Conservation (phyloP, 495 filamentous ascomycete genomes). For the Pseudoneurospora amorphoporcata region DNA sequence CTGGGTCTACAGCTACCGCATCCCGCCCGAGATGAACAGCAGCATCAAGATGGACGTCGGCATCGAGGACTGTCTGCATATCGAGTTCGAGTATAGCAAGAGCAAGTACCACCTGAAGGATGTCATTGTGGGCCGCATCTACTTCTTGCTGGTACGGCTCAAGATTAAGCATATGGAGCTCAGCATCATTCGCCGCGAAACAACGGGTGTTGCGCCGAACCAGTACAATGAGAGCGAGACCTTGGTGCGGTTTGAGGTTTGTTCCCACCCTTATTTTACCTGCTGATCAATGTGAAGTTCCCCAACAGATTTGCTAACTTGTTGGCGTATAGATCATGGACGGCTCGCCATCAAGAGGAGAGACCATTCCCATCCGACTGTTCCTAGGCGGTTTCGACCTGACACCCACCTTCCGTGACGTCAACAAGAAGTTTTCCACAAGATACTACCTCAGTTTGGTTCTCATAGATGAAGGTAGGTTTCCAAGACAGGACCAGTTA, state of each 20-base stretch:
- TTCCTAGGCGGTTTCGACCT: constrained; percentile 98
- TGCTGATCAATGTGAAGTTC: neutral
- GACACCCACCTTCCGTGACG: constrained; percentile 96
- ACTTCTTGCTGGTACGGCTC: constrained; percentile 92
- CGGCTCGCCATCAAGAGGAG: constrained; percentile 90
- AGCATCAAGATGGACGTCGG: constrained; percentile 99
- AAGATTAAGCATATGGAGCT: constrained; percentile 99
- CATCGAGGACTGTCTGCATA: constrained; percentile 98
- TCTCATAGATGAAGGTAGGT: constrained; percentile 85
- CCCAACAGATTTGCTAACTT: neutral
- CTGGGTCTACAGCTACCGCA: constrained; percentile 98
- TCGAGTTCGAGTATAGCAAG: constrained; percentile 99
- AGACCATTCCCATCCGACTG: constrained; percentile 95
- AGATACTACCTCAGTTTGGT: constrained; percentile 96
- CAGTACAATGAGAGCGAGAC: constrained; percentile 99
- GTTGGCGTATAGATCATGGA: constrained; percentile 78
- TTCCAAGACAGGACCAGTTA: neutral
- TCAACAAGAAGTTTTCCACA: constrained; percentile 99
- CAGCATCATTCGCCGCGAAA: constrained; percentile 93
- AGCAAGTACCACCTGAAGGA: constrained; percentile 99
- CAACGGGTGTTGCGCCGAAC: constrained; percentile 96
- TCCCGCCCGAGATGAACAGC: constrained; percentile 95
- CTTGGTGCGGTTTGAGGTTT: constrained; percentile 90
- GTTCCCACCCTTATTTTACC: constrained; percentile 6
- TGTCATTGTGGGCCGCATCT: constrained; percentile 97